phyloP scores from a whole-genome alignment of 2,329 filamentous ascomycete genomes.

The Anthostomella pinea region DNA sequence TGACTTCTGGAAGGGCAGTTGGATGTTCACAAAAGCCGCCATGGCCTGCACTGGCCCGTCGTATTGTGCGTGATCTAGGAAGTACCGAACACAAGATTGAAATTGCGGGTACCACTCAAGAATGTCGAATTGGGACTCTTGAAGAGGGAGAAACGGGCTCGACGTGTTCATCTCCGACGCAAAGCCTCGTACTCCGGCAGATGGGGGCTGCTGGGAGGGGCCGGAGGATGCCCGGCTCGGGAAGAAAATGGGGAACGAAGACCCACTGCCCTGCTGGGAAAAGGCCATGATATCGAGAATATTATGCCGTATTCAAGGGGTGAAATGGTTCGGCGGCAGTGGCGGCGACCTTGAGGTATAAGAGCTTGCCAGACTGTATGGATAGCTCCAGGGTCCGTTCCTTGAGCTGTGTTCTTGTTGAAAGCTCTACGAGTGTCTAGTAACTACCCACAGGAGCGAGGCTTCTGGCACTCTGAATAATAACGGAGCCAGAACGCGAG shows the following conservation, averaged over 20 bases:
- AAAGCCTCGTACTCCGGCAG: conserved; percentile 17
- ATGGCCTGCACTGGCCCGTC: conserved; percentile 79
- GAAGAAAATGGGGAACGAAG: conserved; percentile 23
- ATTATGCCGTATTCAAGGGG: conserved; percentile 1
- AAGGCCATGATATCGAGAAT: conserved; percentile 25
- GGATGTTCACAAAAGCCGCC: conserved; percentile 88
- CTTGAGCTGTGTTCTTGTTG: conserved; percentile 4
- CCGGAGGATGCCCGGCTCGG: conserved; percentile 24
- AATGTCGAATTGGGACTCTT: conserved; percentile 62
- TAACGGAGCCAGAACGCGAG: conserved; percentile 5
- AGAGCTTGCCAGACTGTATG: too few relatives aligned
- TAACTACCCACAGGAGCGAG: conserved; percentile 21
- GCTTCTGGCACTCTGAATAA: conserved; percentile 6
- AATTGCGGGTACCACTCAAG: conserved; percentile 93
- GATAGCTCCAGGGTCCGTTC: conserved; percentile 4
- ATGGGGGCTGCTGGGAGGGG: conserved; percentile 24
- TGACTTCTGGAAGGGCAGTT: conserved; percentile 76
- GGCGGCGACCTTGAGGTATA: background rate
- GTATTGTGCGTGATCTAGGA: conserved; percentile 87
- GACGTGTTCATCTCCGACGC: conserved; percentile 20
- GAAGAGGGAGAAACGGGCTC: conserved; percentile 24
- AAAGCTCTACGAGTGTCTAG: conserved; percentile 20
- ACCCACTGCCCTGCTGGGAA: conserved; percentile 20
- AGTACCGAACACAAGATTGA: conserved; percentile 86
- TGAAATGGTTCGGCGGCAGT: background rate